phyloP scores from a whole-genome alignment of 2,329 filamentous ascomycete species.

The Cladosporium oxysporum region DNA sequence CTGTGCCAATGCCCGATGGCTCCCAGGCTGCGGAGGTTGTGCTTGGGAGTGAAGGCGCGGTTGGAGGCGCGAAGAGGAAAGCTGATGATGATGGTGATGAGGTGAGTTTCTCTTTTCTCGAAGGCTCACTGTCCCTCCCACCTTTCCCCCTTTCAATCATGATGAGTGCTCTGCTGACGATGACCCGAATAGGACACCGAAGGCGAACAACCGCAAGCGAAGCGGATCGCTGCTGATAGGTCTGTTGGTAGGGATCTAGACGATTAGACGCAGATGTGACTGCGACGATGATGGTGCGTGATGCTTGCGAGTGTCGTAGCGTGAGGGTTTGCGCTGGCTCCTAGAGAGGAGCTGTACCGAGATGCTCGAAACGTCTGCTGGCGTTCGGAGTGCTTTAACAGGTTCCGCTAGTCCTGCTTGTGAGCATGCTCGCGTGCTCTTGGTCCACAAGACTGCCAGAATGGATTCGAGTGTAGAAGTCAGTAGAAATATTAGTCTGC shows the following conservation, averaged over 20 bases:
- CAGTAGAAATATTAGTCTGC: neutral
- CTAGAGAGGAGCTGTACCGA: neutral
- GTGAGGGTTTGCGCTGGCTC: neutral
- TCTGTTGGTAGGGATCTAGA: neutral
- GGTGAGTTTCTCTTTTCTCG: neutral
- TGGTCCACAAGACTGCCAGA: neutral
- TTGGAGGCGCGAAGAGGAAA: constrained; percentile 36
- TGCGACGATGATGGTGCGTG: neutral
- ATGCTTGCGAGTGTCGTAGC: neutral
- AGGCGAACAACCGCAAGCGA: neutral
- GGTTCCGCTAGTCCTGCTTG: neutral
- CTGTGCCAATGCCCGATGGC: neutral
- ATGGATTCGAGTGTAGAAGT: neutral
- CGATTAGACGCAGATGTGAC: neutral
- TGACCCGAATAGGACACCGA: constrained; percentile 5
- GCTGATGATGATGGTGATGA: constrained; percentile 30
- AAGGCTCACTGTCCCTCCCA: neutral
- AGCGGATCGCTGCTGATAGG: constrained; percentile 2
- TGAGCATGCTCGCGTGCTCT: neutral
- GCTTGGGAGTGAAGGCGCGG: constrained; percentile 5
- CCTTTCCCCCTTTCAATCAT: neutral
- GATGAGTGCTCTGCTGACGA: constrained; percentile 7
- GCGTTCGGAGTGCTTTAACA: neutral
- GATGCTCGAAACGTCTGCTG: neutral
- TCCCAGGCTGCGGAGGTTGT: constrained; percentile 14